phyloP scores from a whole-genome alignment of 257 asterid species.

The Haberlea rhodopensis region DNA sequence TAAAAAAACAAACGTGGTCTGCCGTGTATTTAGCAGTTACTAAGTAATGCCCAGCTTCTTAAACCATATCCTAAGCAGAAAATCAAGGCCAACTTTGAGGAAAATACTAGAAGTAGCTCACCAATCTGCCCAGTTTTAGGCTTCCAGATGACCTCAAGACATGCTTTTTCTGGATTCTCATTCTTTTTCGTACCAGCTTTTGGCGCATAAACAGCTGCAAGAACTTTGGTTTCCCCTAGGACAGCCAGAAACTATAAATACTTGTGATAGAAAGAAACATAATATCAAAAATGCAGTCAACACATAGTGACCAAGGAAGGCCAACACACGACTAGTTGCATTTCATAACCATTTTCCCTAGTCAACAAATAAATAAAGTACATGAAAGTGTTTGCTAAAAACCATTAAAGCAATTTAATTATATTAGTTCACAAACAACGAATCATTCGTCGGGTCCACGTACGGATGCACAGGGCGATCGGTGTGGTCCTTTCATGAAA shows the following conservation, averaged over 20 bases:
- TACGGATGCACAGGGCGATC: too few species aligned
- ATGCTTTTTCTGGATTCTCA: conserved; percentile 93
- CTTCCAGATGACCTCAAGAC: conserved; percentile 89
- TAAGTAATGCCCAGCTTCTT: neutral
- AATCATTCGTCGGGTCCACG: too few species aligned
- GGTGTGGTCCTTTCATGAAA: too few species aligned
- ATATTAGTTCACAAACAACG: too few species aligned
- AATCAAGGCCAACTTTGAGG: conserved; percentile 3
- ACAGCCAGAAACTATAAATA: conserved; percentile 21
- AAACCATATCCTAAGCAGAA: neutral
- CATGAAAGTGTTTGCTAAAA: neutral
- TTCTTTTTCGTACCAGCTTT: conserved; percentile 91
- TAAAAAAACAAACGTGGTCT: neutral
- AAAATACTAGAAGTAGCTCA: conserved; percentile 25
- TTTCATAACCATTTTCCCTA: neutral
- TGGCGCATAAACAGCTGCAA: conserved; percentile 96
- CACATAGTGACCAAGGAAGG: neutral
- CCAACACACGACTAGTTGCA: neutral
- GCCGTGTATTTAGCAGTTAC: neutral
- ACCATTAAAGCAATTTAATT: neutral
- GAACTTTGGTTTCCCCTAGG: conserved; percentile 91
- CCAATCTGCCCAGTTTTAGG: conserved; percentile 85
- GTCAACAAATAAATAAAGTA: neutral
- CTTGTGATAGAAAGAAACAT: neutral
- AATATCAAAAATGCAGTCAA: neutral